Conservation (phyloP, 2,329 filamentous ascomycete genomes). For the Microsporum ferrugineum region DNA sequence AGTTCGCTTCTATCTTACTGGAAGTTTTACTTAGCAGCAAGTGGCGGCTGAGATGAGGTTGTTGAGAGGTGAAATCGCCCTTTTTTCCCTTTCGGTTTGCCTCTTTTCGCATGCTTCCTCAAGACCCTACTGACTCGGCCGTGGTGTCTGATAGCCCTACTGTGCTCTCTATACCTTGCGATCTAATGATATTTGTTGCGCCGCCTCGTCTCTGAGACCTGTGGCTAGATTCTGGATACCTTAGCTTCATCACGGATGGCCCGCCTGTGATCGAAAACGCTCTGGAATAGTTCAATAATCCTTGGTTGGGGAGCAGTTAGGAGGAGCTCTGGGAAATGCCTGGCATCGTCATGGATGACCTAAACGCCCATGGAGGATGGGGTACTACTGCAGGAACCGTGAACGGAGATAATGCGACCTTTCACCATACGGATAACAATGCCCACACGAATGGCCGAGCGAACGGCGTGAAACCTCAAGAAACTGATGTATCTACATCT, state of each 20-base stretch:
- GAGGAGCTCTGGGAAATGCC: conserved; percentile 21
- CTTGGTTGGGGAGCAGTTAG: not conserved
- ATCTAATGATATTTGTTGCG: not conserved
- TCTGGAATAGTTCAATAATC: not conserved
- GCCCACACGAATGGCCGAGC: conserved; percentile 11
- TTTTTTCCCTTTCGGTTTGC: not conserved
- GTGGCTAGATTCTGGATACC: not conserved
- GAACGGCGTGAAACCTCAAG: not conserved
- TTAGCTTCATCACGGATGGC: not conserved
- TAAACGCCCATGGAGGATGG: conserved; percentile 1
- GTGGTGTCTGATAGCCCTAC: not conserved
- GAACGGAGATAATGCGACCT: conserved; percentile 12
- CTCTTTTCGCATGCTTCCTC: not conserved
- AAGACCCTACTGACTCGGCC: not conserved
- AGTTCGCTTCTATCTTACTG: not conserved
- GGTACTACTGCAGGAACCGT: not conserved
- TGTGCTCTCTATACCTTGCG: not conserved
- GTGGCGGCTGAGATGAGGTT: not conserved
- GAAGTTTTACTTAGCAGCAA: not conserved
- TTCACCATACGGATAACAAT: conserved; percentile 19
- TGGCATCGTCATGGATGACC: conserved; percentile 32
- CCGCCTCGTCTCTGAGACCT: not conserved
- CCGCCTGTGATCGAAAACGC: not conserved
- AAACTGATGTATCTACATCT: not conserved
- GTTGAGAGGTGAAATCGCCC: not conserved